phyloP scores from a whole-genome alignment of 352 stramenopile genomes.

The Phytophthora tentaculata region DNA sequence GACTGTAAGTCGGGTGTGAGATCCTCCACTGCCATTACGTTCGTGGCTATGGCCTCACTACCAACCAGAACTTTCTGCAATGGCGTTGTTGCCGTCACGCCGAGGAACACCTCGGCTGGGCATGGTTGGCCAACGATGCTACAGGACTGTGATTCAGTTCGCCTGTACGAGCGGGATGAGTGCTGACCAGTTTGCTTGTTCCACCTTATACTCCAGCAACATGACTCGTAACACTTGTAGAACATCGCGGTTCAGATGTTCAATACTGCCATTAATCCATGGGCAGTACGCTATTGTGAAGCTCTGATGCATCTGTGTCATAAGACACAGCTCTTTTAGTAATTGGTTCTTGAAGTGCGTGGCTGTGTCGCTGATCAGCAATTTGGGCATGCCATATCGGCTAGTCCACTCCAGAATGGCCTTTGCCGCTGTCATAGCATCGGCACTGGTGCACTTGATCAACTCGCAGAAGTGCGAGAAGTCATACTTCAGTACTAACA shows the following conservation, averaged over 20 bases:
- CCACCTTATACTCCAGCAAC: background rate
- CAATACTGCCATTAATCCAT: constrained; percentile 1
- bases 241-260: background rate
- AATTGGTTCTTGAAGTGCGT: constrained; percentile 1
- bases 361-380: background rate
- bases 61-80: background rate
- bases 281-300: background rate
- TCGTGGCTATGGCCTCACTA: background rate
- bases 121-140: background rate
- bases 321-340: background rate
- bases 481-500: background rate
- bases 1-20: background rate
- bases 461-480: constrained; percentile 2
- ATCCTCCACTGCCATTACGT: background rate
- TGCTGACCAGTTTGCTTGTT: background rate
- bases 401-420: constrained; percentile 1
- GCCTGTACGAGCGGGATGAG: background rate
- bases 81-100: background rate
- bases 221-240: background rate
- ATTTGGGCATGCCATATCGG: background rate
- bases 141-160: background rate
- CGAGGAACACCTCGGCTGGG: background rate
- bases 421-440: background rate
- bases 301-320: background rate
- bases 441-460: background rate